phyloP scores from a whole-genome alignment of 2,329 filamentous ascomycete species.

The Calonectria hawksworthii region DNA sequence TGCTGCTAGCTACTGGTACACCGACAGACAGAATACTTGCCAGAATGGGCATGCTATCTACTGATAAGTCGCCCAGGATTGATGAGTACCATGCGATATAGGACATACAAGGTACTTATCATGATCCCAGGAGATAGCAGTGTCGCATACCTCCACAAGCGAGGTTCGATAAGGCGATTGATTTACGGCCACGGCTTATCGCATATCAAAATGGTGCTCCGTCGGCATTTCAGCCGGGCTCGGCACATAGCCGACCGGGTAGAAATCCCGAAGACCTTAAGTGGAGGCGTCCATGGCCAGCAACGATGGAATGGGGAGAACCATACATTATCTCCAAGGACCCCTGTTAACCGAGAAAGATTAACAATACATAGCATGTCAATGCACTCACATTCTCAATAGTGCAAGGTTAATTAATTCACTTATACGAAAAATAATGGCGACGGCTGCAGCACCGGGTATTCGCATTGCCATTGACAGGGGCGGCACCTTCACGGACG shows the following conservation, averaged over 20 bases:
- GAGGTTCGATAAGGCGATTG: background rate
- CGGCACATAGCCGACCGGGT: background rate
- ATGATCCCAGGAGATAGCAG: background rate
- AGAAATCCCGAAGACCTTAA: background rate
- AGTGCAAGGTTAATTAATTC: background rate
- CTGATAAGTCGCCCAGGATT: background rate
- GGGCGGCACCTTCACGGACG: slow-evolving; percentile 36
- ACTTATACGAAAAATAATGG: background rate
- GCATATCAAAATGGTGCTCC: background rate
- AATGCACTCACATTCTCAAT: background rate
- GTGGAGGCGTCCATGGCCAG: background rate
- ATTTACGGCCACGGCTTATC: slow-evolving; percentile 1
- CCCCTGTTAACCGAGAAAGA: background rate
- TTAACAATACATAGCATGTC: background rate
- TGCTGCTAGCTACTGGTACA: background rate
- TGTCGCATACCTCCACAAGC: background rate
- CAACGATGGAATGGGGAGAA: background rate
- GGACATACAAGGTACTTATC: background rate
- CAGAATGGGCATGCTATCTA: background rate
- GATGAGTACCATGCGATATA: background rate
- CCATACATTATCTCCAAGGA: background rate
- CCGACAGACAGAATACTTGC: background rate
- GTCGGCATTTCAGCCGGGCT: background rate
- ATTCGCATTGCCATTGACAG: slow-evolving; percentile 37
- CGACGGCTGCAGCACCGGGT: slow-evolving; percentile 13